Base-by-base conservation (phyloP, 1,139 yeast species). In the Lodderomyces parapsilosis region DNA sequence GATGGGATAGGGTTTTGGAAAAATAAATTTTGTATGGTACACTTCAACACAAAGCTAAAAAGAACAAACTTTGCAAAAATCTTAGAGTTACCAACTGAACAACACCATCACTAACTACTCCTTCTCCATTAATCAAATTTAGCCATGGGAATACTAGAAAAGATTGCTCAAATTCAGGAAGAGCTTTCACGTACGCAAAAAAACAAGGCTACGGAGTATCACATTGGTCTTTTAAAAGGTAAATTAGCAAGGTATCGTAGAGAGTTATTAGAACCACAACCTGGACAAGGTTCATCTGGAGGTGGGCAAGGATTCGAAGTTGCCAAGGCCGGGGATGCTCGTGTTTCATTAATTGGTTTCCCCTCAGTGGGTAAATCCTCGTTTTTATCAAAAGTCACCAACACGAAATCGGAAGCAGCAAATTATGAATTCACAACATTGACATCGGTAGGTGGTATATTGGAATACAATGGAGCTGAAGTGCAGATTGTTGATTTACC, bases 361-460 rank as follows among this genome's bases (percentile, higher is more conserved):
- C 99, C 99, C 9, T 90, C 97, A 3, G 99, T 93, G 20, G 99
- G 99, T 63, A 93, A 93, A 60, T 90, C 97, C 1, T 88, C 96
- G 1, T 80, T 93, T 52, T 71, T 93, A 46, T 82, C 88, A 18
- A 83, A 88, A 59, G 87, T 93, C 43, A 93, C 99, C 36, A 86
- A 86, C 56, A 93, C 98, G 4, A 88, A 89, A 63, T 86, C 96
- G 1, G 98, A 90, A 61, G 87, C 95, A 42, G 99, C 99, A 11
- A 87, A 83, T 47, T 93, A 93, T 59, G 95, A 95, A 44, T 93
- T 93, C 75, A 93, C 99, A 4, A 93, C 99, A 0, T 76, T 93
- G 62, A 93, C 99, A 0, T 89, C 97, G 0, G 97, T 93, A 22
- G 98, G 98, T 0, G 98, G 97, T 40, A 93, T 91, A 14, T 72